A percentile compares a stretch with the other conserved stretches of the same genome.
phyloP scores from a whole-genome alignment of 345 rosid species.

The Eucalyptus tenuipes region DNA sequence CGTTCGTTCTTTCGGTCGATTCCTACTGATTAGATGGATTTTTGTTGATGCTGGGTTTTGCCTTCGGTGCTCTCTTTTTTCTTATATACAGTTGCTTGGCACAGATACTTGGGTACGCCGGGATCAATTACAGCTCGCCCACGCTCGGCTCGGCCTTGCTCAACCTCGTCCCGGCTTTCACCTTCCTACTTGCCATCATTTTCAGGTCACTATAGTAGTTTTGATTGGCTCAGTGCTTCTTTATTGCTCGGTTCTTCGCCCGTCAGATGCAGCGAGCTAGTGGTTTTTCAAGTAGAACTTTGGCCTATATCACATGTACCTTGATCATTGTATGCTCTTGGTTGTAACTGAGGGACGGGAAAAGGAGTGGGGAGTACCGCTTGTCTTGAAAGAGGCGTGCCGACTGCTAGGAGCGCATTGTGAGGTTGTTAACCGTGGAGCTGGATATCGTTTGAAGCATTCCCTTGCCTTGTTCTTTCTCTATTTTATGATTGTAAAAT shows the following conservation, averaged over 20 bases:
- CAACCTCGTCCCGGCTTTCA: slow-evolving; percentile 34
- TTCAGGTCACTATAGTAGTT: slow-evolving; percentile 20
- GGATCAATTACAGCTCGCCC: slow-evolving; percentile 38
- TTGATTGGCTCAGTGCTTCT: not conserved
- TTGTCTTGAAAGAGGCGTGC: not conserved
- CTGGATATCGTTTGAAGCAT: not conserved
- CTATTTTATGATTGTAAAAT: not conserved
- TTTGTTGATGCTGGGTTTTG: not conserved
- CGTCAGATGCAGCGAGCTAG: not conserved
- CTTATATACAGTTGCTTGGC: slow-evolving; percentile 12
- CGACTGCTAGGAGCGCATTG: not conserved
- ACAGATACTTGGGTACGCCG: slow-evolving; percentile 21
- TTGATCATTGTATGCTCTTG: not conserved
- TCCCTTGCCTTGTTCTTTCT: not conserved
- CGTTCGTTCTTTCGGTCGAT: not conserved
- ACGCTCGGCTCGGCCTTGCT: slow-evolving; percentile 41
- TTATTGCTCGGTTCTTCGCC: not conserved
- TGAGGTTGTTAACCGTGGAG: not conserved
- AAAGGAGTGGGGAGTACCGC: not conserved
- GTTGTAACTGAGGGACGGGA: not conserved
- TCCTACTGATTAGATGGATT: not conserved
- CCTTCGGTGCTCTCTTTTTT: not conserved
- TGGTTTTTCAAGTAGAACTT: not conserved
- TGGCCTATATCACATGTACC: not conserved
- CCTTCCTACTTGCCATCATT: slow-evolving; percentile 30